Percentiles rank a stretch among this genome's conserved stretches.
Conservation (phyloP, 129 eudicot species). For the Oenanthe sinensis region DNA sequence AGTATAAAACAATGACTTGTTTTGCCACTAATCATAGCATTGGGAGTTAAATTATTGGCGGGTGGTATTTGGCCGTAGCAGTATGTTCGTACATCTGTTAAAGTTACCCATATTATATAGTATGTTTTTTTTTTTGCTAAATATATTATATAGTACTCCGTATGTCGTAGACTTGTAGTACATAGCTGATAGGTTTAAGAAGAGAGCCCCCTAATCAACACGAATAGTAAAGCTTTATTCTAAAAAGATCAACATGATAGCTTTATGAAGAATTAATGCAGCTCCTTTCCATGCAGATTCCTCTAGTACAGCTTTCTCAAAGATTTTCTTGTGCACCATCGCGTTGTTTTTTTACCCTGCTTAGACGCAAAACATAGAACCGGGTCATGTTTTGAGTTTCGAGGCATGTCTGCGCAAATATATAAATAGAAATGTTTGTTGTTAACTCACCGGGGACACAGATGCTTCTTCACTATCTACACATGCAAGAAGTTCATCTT, state of each 20-base stretch:
- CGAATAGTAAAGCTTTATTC: no score
- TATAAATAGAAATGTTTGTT: background rate
- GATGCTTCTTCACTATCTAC: constrained; percentile 29
- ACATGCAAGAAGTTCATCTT: constrained; percentile 40
- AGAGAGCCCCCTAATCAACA: no score
- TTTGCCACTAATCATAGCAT: no score
- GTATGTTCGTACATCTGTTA: no score
- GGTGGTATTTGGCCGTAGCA: no score
- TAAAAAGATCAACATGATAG: background rate
- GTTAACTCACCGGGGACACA: constrained; percentile 24
- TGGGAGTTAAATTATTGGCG: no score
- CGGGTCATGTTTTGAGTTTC: background rate
- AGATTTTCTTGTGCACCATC: constrained; percentile 1
- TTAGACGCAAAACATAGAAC: background rate
- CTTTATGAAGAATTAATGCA: background rate
- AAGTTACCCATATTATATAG: no score
- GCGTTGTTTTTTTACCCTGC: constrained; percentile 2
- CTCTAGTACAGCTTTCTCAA: background rate
- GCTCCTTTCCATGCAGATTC: background rate
- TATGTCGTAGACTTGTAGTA: no score
- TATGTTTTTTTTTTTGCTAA: no score
- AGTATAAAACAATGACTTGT: no score
- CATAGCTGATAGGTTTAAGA: no score
- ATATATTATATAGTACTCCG: no score
- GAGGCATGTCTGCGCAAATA: background rate